Conservation (phyloP, 176 grass and related monocot species). For the Eleusine indica region DNA sequence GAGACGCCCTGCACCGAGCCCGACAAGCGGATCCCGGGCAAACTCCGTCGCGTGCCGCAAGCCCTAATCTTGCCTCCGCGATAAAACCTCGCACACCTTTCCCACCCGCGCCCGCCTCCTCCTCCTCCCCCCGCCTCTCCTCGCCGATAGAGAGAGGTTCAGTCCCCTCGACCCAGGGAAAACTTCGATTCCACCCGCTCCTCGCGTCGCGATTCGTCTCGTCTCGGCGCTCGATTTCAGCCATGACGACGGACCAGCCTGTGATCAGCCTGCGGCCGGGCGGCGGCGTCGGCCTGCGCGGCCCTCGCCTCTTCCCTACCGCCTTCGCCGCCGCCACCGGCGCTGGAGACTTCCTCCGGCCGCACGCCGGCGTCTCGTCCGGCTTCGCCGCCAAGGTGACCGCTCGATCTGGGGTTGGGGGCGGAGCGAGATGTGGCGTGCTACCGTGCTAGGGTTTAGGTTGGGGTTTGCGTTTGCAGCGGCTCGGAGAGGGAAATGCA, state of each 20-base stretch:
- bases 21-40: not conserved
- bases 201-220: not conserved
- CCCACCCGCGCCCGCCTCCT: not conserved
- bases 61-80: not conserved
- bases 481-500: not conserved
- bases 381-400: conserved; percentile 52
- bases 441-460: conserved; percentile 3
- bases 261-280: conserved; percentile 87
- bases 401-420: conserved; percentile 31
- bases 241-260: conserved; percentile 74
- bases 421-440: not conserved
- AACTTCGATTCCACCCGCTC: conserved; percentile 7
- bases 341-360: conserved; percentile 40
- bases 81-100: conserved; percentile 16
- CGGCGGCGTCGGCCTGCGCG: conserved; percentile 55
- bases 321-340: conserved; percentile 40
- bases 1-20: not conserved
- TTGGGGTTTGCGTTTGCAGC: not conserved
- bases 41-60: not conserved
- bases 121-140: not conserved
- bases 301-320: conserved; percentile 43
- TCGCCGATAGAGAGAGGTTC: not conserved
- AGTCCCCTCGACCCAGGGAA: not conserved
- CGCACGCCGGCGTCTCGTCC: conserved; percentile 19
- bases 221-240: not conserved